These are phyloP conservation scores for Ogataea kodamae DNA, from an alignment of 805 yeast genomes.

Conservation along the genomic window DNA sequence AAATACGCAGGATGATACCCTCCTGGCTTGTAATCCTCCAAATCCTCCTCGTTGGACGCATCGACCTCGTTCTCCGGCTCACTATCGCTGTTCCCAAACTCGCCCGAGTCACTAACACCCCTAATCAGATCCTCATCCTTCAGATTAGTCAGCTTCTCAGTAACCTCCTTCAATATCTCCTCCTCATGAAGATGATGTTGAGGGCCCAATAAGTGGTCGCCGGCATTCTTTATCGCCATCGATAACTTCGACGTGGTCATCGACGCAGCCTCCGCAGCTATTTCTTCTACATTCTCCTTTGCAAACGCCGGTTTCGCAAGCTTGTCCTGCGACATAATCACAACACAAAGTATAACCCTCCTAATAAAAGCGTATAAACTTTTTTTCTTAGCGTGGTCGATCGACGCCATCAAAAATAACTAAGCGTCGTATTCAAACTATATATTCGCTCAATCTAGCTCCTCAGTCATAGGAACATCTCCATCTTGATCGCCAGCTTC, in stretches of 20 bases:
- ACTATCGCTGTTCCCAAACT: slow-evolving; percentile 28
- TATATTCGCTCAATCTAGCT: slow-evolving; percentile 16
- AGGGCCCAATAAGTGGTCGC: slow-evolving; percentile 20
- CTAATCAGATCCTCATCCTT: slow-evolving; percentile 21
- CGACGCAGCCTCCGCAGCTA: slow-evolving; percentile 3
- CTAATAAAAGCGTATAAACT: slow-evolving; percentile 4
- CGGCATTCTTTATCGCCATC: slow-evolving; percentile 27
- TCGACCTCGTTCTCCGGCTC: slow-evolving; percentile 33
- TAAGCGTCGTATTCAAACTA: no score
- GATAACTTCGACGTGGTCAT: slow-evolving; percentile 29
- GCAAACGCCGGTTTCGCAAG: background rate
- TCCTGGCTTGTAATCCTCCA: slow-evolving; percentile 81
- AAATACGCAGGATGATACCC: slow-evolving; percentile 94
- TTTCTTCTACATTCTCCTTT: slow-evolving; percentile 9
- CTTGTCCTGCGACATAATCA: no score
- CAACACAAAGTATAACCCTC: no score
- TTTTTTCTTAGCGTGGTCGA: slow-evolving; percentile 4
- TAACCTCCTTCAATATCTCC: slow-evolving; percentile 27
- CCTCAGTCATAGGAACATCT: slow-evolving; percentile 35
- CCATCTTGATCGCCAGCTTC: slow-evolving; percentile 35
- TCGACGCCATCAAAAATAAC: no score
- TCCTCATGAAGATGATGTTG: slow-evolving; percentile 26
- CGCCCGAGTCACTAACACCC: slow-evolving; percentile 27
- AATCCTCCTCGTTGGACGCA: slow-evolving; percentile 71
- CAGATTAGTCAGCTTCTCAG: slow-evolving; percentile 24